A percentile compares a stretch with the other conserved stretches of the same genome.
Conservation (phyloP, 345 rosid genomes). For the Murraya paniculata region DNA sequence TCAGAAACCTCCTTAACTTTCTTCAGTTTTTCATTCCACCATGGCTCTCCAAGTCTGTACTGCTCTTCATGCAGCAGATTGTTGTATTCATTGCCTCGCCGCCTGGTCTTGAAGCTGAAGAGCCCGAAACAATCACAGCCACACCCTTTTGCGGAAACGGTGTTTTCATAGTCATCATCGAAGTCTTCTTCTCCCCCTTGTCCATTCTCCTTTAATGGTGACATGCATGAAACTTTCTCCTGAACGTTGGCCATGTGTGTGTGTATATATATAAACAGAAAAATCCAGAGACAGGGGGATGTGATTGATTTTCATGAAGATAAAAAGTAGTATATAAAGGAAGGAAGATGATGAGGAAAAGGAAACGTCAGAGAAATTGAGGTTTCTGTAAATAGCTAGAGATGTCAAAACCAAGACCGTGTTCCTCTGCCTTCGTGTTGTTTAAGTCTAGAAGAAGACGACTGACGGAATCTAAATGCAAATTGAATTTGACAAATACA, state of each 20-base stretch:
- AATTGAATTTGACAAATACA: too few species aligned
- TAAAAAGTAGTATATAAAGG: not conserved
- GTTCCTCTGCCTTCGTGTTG: not conserved
- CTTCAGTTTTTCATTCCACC: conserved; percentile 38
- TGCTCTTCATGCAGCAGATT: conserved; percentile 20
- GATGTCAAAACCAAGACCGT: not conserved
- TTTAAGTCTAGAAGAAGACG: not conserved
- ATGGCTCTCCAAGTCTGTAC: conserved; percentile 14
- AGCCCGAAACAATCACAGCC: conserved; percentile 35
- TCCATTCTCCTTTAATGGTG: conserved; percentile 30
- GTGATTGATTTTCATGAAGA: not conserved
- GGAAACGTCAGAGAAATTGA: not conserved
- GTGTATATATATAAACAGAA: too few species aligned
- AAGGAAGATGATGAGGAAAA: conserved; percentile 1
- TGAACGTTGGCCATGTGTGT: conserved; percentile 13
- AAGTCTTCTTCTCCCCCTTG: conserved; percentile 28
- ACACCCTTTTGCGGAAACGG: conserved; percentile 20
- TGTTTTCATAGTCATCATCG: conserved; percentile 13
- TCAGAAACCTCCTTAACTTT: conserved; percentile 44
- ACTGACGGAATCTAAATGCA: not conserved
- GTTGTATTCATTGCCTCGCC: not conserved
- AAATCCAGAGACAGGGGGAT: not conserved
- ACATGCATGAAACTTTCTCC: conserved; percentile 10
- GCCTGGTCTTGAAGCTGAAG: conserved; percentile 31
- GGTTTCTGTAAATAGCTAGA: not conserved